These are phyloP conservation scores for Ceratobasidium sp. DNA, from an alignment of 1,284 basidiomycete genomes.

Conservation along the genomic window DNA sequence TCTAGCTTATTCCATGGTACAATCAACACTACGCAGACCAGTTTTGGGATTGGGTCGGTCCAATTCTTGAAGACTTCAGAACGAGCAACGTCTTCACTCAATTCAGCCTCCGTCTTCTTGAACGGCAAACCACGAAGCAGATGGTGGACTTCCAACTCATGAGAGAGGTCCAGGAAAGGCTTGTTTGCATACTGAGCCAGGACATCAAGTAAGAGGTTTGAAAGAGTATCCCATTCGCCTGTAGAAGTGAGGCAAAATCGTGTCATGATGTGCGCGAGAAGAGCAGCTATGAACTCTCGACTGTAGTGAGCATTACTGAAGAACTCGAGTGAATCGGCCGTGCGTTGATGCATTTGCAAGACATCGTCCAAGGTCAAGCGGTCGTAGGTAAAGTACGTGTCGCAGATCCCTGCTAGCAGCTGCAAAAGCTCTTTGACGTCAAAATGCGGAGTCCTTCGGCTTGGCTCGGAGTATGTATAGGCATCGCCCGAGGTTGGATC, in stretches of 20 bases:
- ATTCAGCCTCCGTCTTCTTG: not conserved
- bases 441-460: constrained; percentile 50
- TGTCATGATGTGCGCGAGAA: constrained; percentile 61
- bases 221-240: constrained; percentile 53
- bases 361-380: constrained; percentile 56
- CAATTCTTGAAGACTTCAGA: constrained; percentile 9
- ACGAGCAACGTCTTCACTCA: not conserved
- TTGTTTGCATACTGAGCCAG: not conserved
- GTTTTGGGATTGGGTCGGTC: constrained; percentile 2
- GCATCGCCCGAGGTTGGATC: constrained; percentile 51
- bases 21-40: constrained; percentile 27
- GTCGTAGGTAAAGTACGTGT: constrained; percentile 61
- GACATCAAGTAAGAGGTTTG: not conserved
- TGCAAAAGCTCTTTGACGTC: constrained; percentile 58
- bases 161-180: not conserved
- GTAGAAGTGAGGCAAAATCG: constrained; percentile 53
- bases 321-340: constrained; percentile 51
- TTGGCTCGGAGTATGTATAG: constrained; percentile 26
- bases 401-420: constrained; percentile 65
- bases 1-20: constrained; percentile 7
- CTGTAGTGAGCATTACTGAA: constrained; percentile 60
- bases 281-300: constrained; percentile 61
- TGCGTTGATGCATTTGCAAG: constrained; percentile 47
- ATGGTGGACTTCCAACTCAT: constrained; percentile 6
- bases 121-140: not conserved